Base-by-base conservation (phyloP, 805 yeast species). In the Nematodospora valgi region DNA sequence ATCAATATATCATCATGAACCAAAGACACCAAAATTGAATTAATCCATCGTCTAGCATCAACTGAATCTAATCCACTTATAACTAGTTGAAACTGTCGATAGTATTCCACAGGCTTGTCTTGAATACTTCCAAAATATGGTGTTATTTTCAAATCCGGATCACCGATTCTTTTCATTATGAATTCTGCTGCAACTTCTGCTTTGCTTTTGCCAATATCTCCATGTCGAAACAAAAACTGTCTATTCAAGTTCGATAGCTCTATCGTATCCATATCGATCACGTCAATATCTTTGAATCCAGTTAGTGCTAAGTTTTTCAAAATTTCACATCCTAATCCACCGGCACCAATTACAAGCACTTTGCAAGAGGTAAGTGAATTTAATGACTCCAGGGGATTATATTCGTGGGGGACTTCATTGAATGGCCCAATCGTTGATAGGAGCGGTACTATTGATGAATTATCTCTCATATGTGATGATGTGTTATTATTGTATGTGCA, bases 1-100 rank as follows among this genome's bases (percentile, higher is more conserved):
- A 67, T 56, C 12, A 67, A 37, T 12, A 50, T 47, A 20, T 54
- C 46, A 2, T 75, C 70, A 31, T 73, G 78, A 4, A 85, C 87
- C 43, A 89, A 49, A 7, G 76, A 68, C 2, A 85, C 77, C 18
- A 91, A 58, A 10, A 76, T 59, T 5, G 72, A 69, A 57, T 91
- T 91, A 43, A 91, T 82, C 91, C 95, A 89, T 32, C 97, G 62
- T 23, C 98, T 68, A 0, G 98, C 96, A 49, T 82, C 91, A 5
- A 93, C 81, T 33, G 85, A 78, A 55, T 91, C 98, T 32, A 91
- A 65, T 0, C 98, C 98, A 41, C 96, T 86, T 2, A 91, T 70
- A 0, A 93, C 77, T 27, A 86, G 67, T 6, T 76, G 70, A 53
- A 89, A 91, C 44, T 74, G 76, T 44, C 62, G 54, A 55, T 86